These are phyloP conservation scores for Candida lessepsii DNA, from an alignment of 805 yeast genomes.

Conservation along the genomic window DNA sequence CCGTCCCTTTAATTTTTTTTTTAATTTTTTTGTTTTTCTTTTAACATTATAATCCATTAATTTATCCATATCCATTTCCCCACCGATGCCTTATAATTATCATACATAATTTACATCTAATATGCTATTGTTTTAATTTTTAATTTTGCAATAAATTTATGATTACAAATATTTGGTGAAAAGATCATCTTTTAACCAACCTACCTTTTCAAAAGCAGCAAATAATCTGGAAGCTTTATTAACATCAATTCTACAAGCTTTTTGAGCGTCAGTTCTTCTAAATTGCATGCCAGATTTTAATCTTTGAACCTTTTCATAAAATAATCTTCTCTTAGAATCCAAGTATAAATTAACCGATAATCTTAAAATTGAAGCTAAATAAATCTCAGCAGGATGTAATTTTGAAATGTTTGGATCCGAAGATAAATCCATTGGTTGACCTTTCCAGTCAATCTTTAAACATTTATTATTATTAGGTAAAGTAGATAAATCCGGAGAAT, in stretches of 20 bases:
- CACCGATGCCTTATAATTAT: neutral
- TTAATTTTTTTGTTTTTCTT: neutral
- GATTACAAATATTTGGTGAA: slow-evolving; percentile 37
- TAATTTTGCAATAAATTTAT: neutral
- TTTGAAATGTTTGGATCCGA: slow-evolving; percentile 68
- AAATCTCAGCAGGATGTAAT: slow-evolving; percentile 89
- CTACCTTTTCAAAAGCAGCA: slow-evolving; percentile 87
- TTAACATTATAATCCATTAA: slow-evolving; percentile 4
- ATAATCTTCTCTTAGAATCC: slow-evolving; percentile 67
- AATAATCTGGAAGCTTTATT: slow-evolving; percentile 90
- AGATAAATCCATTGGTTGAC: slow-evolving; percentile 90
- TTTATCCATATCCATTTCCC: slow-evolving; percentile 7
- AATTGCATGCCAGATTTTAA: slow-evolving; percentile 70
- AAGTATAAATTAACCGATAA: slow-evolving; percentile 83
- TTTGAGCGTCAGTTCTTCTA: slow-evolving; percentile 96
- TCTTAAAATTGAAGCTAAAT: slow-evolving; percentile 83
- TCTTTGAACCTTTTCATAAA: slow-evolving; percentile 84
- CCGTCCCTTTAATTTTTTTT: slow-evolving; percentile 1
- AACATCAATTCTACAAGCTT: slow-evolving; percentile 95
- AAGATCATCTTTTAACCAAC: slow-evolving; percentile 82
- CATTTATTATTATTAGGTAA: slow-evolving; percentile 69
- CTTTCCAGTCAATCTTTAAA: slow-evolving; percentile 94
- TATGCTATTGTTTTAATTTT: slow-evolving; percentile 1
- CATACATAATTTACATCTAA: slow-evolving; percentile 4
- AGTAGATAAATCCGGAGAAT: slow-evolving; percentile 65